Evolutionary conservation across 176 grass and related monocot genomes (phyloP).

Genomic region (Elaeis guineensis): DNA sequence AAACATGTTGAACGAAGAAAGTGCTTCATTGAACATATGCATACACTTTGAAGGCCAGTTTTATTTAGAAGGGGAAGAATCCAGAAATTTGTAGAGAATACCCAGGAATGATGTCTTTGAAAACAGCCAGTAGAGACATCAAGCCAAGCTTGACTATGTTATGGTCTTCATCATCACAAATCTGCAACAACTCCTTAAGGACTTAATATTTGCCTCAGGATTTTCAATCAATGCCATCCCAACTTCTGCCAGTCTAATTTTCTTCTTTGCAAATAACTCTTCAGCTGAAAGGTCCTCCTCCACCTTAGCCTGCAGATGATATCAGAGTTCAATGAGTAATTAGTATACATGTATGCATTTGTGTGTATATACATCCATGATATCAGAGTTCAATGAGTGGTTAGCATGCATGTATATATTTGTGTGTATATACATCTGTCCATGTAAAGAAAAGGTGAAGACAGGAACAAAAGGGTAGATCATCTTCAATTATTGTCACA

Average conservation of each 20-base stretch:
- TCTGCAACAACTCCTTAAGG: constrained; percentile 70
- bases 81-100: constrained; percentile 21
- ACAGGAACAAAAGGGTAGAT: background rate
- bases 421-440: too few relatives aligned
- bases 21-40: too few relatives aligned
- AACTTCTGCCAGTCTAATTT: constrained; percentile 73
- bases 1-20: background rate
- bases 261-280: constrained; percentile 83
- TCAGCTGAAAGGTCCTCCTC: constrained; percentile 87
- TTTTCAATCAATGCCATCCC: constrained; percentile 85
- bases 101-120: constrained; percentile 90
- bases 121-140: constrained; percentile 90
- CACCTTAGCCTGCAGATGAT: constrained; percentile 59
- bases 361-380: too few relatives aligned
- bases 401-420: too few relatives aligned
- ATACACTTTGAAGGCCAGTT: too few relatives aligned
- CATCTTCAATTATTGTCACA: too few relatives aligned
- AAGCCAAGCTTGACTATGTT: constrained; percentile 75
- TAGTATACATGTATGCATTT: too few relatives aligned
- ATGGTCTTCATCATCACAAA: constrained; percentile 64
- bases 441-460: background rate
- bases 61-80: constrained; percentile 2
- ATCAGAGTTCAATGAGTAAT: background rate
- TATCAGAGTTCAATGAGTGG: background rate
- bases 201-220: constrained; percentile 82